Percentiles rank a stretch among this genome's conserved stretches.
phyloP scores from a whole-genome alignment of 768 basidiomycete genomes.

The Naganishia vaughanmartiniae region DNA sequence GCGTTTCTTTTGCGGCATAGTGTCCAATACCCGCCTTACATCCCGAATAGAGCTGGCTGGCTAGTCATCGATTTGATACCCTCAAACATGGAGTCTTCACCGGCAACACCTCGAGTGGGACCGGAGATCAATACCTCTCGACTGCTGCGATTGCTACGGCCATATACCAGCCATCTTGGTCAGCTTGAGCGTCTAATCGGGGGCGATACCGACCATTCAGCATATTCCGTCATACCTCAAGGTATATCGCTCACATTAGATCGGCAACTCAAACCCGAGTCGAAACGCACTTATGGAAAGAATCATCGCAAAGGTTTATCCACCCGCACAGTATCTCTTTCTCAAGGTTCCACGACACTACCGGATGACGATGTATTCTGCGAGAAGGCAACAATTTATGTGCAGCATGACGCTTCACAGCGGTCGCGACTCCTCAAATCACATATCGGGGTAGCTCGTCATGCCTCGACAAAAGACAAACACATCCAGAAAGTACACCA shows the following conservation, averaged over 20 bases:
- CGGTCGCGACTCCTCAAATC: background rate
- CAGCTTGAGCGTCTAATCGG: background rate
- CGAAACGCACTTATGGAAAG: slow-evolving; percentile 19
- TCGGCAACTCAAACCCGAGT: background rate
- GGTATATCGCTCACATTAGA: slow-evolving; percentile 3
- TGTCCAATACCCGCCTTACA: background rate
- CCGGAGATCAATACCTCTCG: slow-evolving; percentile 22
- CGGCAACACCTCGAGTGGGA: slow-evolving; percentile 6
- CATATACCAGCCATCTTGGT: slow-evolving; percentile 16
- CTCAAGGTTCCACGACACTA: background rate
- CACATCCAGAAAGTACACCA: slow-evolving; percentile 1
- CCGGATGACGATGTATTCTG: background rate
- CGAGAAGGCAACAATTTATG: background rate
- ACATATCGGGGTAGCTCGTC: slow-evolving; percentile 4
- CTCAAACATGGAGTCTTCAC: background rate
- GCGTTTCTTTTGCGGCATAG: too few species aligned
- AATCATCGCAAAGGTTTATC: background rate
- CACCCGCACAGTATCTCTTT: background rate
- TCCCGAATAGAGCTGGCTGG: background rate
- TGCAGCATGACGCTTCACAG: background rate
- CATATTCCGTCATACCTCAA: slow-evolving; percentile 8
- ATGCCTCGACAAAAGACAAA: background rate
- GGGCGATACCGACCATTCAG: slow-evolving; percentile 7
- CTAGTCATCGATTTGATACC: background rate
- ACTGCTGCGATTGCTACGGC: slow-evolving; percentile 10